Evolutionary conservation across 106 monocot species (phyloP).

Genomic region (Triglochin maritima): DNA sequence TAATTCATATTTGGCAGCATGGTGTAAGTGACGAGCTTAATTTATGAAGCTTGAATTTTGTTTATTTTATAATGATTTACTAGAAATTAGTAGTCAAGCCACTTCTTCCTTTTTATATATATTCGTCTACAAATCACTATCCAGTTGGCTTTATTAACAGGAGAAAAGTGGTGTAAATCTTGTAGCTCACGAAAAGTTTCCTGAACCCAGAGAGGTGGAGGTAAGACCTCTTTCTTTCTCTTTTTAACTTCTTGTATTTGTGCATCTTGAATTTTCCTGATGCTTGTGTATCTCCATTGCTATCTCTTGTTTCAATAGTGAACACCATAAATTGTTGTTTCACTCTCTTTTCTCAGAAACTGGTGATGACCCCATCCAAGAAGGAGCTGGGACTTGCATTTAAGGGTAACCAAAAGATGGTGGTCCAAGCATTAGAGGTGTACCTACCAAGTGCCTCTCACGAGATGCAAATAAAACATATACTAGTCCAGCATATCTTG

Average conservation of each 20-base stretch:
- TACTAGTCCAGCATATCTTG: too few species aligned
- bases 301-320: too few species aligned
- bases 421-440: slow-evolving; percentile 89
- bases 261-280: neutral
- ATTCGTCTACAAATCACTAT: too few species aligned
- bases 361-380: slow-evolving; percentile 85
- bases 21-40: too few species aligned
- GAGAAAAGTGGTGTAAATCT: slow-evolving; percentile 87
- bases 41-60: too few species aligned
- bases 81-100: too few species aligned
- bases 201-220: slow-evolving; percentile 95
- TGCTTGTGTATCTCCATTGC: too few species aligned
- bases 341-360: slow-evolving; percentile 37
- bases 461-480: too few species aligned
- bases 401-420: slow-evolving; percentile 86
- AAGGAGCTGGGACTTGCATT: slow-evolving; percentile 93
- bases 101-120: too few species aligned
- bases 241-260: neutral
- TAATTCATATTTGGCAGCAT: too few species aligned
- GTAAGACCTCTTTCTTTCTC: slow-evolving; percentile 14
- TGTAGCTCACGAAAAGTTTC: slow-evolving; percentile 86
- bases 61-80: too few species aligned
- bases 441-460: neutral
- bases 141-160: slow-evolving; percentile 17
- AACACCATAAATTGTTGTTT: too few species aligned